A percentile compares a stretch with the other conserved stretches of the same genome.
Conservation (phyloP, 2,329 filamentous ascomycete species). For the Aspergillus ochraceoroseus region DNA sequence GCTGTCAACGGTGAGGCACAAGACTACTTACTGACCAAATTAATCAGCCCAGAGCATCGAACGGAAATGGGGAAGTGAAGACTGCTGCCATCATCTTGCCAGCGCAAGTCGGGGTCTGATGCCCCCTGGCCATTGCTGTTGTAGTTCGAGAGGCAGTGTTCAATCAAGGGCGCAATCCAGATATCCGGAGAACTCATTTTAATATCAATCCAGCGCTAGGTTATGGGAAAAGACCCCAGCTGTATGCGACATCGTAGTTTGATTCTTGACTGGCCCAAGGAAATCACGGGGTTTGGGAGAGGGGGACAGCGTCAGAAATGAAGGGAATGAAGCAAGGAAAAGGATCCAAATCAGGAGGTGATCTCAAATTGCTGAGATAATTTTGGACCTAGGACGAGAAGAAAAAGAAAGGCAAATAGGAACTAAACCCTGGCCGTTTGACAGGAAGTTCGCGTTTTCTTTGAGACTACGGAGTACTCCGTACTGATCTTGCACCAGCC, state of each 20-base stretch:
- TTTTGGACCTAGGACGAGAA: too few relatives aligned
- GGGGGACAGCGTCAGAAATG: slow-evolving; percentile 1
- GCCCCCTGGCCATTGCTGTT: slow-evolving; percentile 12
- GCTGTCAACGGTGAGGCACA: neutral
- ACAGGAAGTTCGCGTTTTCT: too few relatives aligned
- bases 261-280: neutral
- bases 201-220: slow-evolving; percentile 14
- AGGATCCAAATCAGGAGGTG: too few relatives aligned
- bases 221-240: slow-evolving; percentile 1
- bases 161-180: slow-evolving; percentile 27
- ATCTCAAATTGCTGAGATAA: too few relatives aligned
- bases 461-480: too few relatives aligned
- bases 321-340: too few relatives aligned
- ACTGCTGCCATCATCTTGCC: slow-evolving; percentile 34
- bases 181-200: slow-evolving; percentile 24
- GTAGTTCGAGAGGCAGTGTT: slow-evolving; percentile 23
- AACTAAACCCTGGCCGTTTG: too few relatives aligned
- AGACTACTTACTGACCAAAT: slow-evolving; percentile 27
- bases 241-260: slow-evolving; percentile 9
- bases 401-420: too few relatives aligned
- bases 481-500: too few relatives aligned
- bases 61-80: slow-evolving; percentile 27
- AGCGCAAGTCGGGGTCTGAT: neutral
- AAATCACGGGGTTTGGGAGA: neutral
- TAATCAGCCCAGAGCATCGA: slow-evolving; percentile 25